phyloP scores from a whole-genome alignment of 116 monocot species.

The Papilionanthe hybrid region DNA sequence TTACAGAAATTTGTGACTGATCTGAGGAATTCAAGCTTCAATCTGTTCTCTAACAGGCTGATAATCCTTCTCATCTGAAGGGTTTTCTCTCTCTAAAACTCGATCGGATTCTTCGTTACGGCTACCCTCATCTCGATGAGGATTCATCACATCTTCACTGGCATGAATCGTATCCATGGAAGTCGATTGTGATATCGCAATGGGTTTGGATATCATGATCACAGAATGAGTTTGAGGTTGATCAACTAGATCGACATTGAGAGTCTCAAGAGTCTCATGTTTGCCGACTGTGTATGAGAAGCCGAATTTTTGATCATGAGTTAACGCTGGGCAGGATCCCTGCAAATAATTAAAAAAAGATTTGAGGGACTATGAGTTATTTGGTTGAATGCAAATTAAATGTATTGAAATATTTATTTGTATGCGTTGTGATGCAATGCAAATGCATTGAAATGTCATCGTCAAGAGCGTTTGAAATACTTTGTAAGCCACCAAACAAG shows the following conservation, averaged over 20 bases:
- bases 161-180: slow-evolving; percentile 8
- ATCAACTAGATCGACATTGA: slow-evolving; percentile 5
- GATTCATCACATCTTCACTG: not conserved
- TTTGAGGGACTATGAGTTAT: too few species aligned
- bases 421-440: too few species aligned
- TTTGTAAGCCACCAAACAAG: too few species aligned
- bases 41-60: not conserved
- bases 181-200: not conserved
- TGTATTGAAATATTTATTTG: too few species aligned
- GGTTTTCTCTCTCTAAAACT: not conserved
- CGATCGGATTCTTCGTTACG: not conserved
- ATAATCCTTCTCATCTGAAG: not conserved
- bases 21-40: not conserved
- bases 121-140: not conserved
- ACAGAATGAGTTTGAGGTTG: slow-evolving; percentile 20
- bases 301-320: slow-evolving; percentile 82
- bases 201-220: slow-evolving; percentile 21
- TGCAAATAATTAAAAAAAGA: slow-evolving; percentile 11
- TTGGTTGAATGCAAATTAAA: too few species aligned
- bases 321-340: slow-evolving; percentile 68
- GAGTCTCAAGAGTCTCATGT: slow-evolving; percentile 3
- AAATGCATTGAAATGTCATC: too few species aligned
- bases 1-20: not conserved
- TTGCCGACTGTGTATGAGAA: slow-evolving; percentile 48
- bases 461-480: too few species aligned